phyloP scores from a whole-genome alignment of 2,329 filamentous ascomycete genomes.

The Monosporascus sp. region DNA sequence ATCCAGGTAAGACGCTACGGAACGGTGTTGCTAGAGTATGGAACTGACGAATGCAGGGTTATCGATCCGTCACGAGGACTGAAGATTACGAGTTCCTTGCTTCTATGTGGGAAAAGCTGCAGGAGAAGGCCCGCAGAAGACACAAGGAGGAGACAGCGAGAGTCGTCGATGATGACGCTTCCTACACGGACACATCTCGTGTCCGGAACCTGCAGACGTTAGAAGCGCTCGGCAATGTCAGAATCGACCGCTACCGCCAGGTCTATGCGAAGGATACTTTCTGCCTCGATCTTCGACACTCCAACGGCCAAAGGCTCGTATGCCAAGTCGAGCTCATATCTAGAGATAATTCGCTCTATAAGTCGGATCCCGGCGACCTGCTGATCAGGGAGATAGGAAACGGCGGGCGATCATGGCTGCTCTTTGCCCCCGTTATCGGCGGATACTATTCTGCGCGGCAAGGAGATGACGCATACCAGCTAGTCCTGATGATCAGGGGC shows the following conservation, averaged over 20 bases:
- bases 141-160: slow-evolving; percentile 68
- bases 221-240: slow-evolving; percentile 61
- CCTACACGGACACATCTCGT: slow-evolving; percentile 73
- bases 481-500: slow-evolving; percentile 85
- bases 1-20: slow-evolving; percentile 54
- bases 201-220: slow-evolving; percentile 75
- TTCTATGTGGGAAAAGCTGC: slow-evolving; percentile 62
- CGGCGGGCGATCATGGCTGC: slow-evolving; percentile 66
- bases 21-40: slow-evolving; percentile 1
- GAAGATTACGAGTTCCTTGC: slow-evolving; percentile 53
- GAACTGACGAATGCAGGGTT: slow-evolving; percentile 44
- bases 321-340: slow-evolving; percentile 85
- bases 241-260: slow-evolving; percentile 70
- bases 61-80: slow-evolving; percentile 48
- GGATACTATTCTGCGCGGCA: slow-evolving; percentile 71
- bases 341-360: slow-evolving; percentile 69
- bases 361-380: slow-evolving; percentile 70
- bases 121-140: slow-evolving; percentile 69
- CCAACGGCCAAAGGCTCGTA: slow-evolving; percentile 81
- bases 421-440: slow-evolving; percentile 83
- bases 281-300: slow-evolving; percentile 77
- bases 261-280: slow-evolving; percentile 90
- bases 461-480: slow-evolving; percentile 63
- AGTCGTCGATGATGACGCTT: slow-evolving; percentile 80
- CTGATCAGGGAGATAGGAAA: slow-evolving; percentile 86